Conservation (phyloP, 228 moss, liverwort and hornwort genomes). For the Sphagnum magellanicum region DNA sequence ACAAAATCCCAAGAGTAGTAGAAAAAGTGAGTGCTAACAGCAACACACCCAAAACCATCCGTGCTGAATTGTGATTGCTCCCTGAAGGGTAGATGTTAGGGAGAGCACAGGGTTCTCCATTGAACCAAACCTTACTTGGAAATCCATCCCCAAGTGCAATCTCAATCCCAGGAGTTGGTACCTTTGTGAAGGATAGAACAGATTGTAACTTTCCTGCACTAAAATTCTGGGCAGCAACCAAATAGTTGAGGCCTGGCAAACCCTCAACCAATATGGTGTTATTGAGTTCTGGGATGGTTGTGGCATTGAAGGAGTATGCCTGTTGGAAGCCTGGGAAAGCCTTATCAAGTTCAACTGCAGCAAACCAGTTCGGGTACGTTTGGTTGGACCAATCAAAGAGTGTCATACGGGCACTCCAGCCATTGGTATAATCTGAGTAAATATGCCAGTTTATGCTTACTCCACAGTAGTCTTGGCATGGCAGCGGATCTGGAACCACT, state of each 20-base stretch:
- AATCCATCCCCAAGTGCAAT: conserved; percentile 51
- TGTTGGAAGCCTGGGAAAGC: conserved; percentile 55
- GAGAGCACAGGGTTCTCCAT: conserved; percentile 66
- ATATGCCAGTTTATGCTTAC: conserved; percentile 82
- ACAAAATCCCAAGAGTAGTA: not conserved
- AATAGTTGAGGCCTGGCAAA: conserved; percentile 18
- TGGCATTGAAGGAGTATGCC: conserved; percentile 73
- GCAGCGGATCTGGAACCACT: conserved; percentile 28
- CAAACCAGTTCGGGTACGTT: conserved; percentile 52
- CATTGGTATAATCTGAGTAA: conserved; percentile 65
- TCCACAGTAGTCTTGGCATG: conserved; percentile 85
- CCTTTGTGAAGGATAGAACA: conserved; percentile 76
- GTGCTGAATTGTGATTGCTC: conserved; percentile 9
- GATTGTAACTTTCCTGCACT: conserved; percentile 94
- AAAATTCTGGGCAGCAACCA: conserved; percentile 37
- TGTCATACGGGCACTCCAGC: conserved; percentile 79
- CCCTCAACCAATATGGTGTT: conserved; percentile 33
- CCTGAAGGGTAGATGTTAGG: conserved; percentile 35
- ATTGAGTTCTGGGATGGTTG: conserved; percentile 31
- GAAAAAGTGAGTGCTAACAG: conserved; percentile 4
- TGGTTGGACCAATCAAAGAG: conserved; percentile 65
- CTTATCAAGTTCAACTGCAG: conserved; percentile 44
- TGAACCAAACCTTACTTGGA: conserved; percentile 67
- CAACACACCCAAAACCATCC: conserved; percentile 1
- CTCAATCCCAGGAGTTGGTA: conserved; percentile 43